Base-by-base conservation (phyloP, 441 rosid genomes). In the Manihot esculenta region DNA sequence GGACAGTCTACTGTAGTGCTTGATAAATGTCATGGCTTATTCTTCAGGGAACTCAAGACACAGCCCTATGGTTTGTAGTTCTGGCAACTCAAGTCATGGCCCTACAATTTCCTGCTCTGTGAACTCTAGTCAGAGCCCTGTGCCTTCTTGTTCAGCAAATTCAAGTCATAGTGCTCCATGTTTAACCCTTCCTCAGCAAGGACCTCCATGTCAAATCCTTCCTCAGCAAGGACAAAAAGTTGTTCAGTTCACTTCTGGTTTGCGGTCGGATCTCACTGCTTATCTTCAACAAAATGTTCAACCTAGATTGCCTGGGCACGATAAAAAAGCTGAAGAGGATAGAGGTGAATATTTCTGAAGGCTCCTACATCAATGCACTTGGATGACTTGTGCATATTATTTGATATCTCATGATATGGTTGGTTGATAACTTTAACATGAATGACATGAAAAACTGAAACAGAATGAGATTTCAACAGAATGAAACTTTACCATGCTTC, bases 41-140 rank as follows among this genome's bases (percentile, higher is more conserved):
- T 51, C 48, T 72, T 68, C 65, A 76, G 79, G 72, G 24, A 72
- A 71, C 45, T 53, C 72, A 62, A 67, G n/a, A n/a, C 55, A 61
- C 24, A 62, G 35, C 27, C 33, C 26, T 18, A 5, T 27, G 13
- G 20, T 3, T 44, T 44, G 44, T 69, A 24, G 23, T 69, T 47
- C 55, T 27, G 54, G 44, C 54, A 27, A n/a, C 15, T 18, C 72
- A 44, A 42, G 26, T 49, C 26, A 8, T 14, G 15, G 58, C 15
- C 61, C 53, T 5, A 11, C 23, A 18, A 47, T 2, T n/a, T 27
- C 45, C 18, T 11, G 42, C 38, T 50, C 76, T 79, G 79, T 74
- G 12, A 77, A 79, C 53, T 23, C 71, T 53, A 58, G 60, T 61
- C 48, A n/a, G 51, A 53, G 33, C 24, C 3, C 42, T 44, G 13